phyloP scores from a whole-genome alignment of 2,329 filamentous ascomycete species.

The Aspergillus vadensis region DNA sequence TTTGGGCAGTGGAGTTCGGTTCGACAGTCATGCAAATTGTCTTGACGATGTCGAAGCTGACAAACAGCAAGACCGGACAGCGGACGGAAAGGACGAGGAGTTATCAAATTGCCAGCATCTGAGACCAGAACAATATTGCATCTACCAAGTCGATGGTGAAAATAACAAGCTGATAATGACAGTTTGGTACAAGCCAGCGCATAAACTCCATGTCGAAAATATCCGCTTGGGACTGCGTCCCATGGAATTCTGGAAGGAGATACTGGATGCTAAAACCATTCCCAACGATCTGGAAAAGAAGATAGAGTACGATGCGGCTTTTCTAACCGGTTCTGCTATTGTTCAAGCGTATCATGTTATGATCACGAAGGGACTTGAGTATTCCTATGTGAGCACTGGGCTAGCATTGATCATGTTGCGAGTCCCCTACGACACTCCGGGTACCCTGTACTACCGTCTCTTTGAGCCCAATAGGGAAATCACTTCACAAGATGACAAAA shows the following conservation, averaged over 20 bases:
- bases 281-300: slow-evolving; percentile 11
- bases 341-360: slow-evolving; percentile 32
- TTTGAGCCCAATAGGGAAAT: slow-evolving; percentile 28
- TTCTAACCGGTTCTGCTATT: slow-evolving; percentile 17
- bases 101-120: slow-evolving; percentile 6
- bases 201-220: slow-evolving; percentile 14
- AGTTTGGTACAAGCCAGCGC: slow-evolving; percentile 17
- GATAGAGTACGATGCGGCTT: slow-evolving; percentile 25
- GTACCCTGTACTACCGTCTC: slow-evolving; percentile 28
- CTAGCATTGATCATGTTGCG: slow-evolving; percentile 23
- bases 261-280: slow-evolving; percentile 12
- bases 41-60: slow-evolving; percentile 10
- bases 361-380: slow-evolving; percentile 32
- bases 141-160: slow-evolving; percentile 16
- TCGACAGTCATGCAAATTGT: slow-evolving; percentile 20
- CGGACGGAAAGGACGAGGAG: too few species aligned
- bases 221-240: slow-evolving; percentile 15
- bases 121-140: slow-evolving; percentile 22
- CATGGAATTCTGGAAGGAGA: slow-evolving; percentile 21
- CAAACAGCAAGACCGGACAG: background rate
- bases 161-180: slow-evolving; percentile 12
- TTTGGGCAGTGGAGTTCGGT: slow-evolving; percentile 19
- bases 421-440: slow-evolving; percentile 25
- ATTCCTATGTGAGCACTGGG: slow-evolving; percentile 30
- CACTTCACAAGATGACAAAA: background rate